Evolutionary conservation across 257 asterid species (phyloP), one percentile per base, ranked within the genome.

Genomic region (Scutellaria minor): DNA sequence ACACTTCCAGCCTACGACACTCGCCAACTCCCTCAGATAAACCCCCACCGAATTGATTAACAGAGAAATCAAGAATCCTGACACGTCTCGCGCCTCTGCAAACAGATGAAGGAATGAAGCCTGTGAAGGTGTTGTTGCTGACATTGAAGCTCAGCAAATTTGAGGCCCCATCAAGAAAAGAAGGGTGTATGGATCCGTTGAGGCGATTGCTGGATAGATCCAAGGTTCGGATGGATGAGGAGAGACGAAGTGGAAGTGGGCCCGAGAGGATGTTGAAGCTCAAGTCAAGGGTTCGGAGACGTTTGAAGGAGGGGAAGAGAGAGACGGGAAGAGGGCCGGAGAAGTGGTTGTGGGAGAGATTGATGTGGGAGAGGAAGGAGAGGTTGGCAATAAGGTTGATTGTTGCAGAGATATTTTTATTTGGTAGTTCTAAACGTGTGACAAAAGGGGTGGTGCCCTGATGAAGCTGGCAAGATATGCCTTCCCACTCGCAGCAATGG

Each of bases 201-300:
- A 86, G 77, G 7, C 24, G 69, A 31, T 86, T 86, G 81, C 84
- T 80, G 7, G 89, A 83, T 3, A 84, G 42, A 39, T 84, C 79
- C 1, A 78, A 6, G 0, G 61, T 54, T 1, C 20, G 74, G 62
- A 82, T 20, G 54, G 44, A 47, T 1, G 22, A 62, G 27, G 8
- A 53, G 9, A 15, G 37, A 31, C 3, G 52, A 4, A 0, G 66
- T 12, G 44, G 71, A 4, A 79, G 67, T 6, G 47, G 24, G 6
- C 84, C 81, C 15, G 68, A 75, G 9, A 79, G 65, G 6, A 6
- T 14, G 73, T 78, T 68, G 78, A 6, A 73, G 14, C 81, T 77
- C 51, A 73, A 42, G 35, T 61, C 77, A 31, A 75, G 75, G 3
- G 70, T 71, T 35, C 24, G 48, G 27, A 75, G 72, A 35, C 4